Percentiles rank a stretch among this genome's conserved stretches.
phyloP scores from a whole-genome alignment of 2,329 filamentous ascomycete genomes.

The Tolypocladium tundrense region DNA sequence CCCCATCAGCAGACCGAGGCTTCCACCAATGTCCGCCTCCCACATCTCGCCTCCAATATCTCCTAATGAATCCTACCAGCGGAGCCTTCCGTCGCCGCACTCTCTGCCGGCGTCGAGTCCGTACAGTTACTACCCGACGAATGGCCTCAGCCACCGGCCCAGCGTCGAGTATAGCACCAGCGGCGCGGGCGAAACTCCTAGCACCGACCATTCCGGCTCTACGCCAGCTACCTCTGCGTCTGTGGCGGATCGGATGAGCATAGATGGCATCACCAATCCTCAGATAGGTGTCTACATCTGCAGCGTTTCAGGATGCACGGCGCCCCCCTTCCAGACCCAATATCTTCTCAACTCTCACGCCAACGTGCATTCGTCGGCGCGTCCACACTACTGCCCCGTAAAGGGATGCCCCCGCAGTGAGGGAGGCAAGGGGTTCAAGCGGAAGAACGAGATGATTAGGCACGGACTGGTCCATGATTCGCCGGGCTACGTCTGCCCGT shows the following conservation, averaged over 20 bases:
- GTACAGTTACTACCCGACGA: slow-evolving; percentile 24
- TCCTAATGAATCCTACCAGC: slow-evolving; percentile 34
- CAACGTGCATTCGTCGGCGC: slow-evolving; percentile 56
- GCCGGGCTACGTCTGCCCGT: slow-evolving; percentile 91
- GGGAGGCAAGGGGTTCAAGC: slow-evolving; percentile 58
- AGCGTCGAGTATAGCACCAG: slow-evolving; percentile 32
- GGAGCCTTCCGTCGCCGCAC: slow-evolving; percentile 36
- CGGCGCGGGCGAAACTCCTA: slow-evolving; percentile 34
- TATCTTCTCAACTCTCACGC: slow-evolving; percentile 72
- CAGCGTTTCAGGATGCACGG: slow-evolving; percentile 52
- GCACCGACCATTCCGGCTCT: slow-evolving; percentile 31
- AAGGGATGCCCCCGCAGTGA: slow-evolving; percentile 52
- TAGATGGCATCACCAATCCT: slow-evolving; percentile 46
- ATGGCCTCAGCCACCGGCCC: slow-evolving; percentile 21
- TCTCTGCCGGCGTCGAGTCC: slow-evolving; percentile 28
- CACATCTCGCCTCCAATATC: slow-evolving; percentile 37
- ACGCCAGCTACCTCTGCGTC: slow-evolving; percentile 29
- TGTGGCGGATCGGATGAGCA: slow-evolving; percentile 45
- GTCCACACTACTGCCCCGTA: slow-evolving; percentile 57
- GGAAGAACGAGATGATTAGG: slow-evolving; percentile 64
- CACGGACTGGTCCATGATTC: slow-evolving; percentile 86
- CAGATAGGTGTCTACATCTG: slow-evolving; percentile 47
- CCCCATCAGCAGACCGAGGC: slow-evolving; percentile 19
- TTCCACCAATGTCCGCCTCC: slow-evolving; percentile 17
- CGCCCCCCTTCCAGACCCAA: slow-evolving; percentile 66